A percentile compares a stretch with the other conserved stretches of the same genome.
Evolutionary conservation across 1,284 basidiomycete genomes (phyloP).

Genomic region (Ceratobasidium theobromae): DNA sequence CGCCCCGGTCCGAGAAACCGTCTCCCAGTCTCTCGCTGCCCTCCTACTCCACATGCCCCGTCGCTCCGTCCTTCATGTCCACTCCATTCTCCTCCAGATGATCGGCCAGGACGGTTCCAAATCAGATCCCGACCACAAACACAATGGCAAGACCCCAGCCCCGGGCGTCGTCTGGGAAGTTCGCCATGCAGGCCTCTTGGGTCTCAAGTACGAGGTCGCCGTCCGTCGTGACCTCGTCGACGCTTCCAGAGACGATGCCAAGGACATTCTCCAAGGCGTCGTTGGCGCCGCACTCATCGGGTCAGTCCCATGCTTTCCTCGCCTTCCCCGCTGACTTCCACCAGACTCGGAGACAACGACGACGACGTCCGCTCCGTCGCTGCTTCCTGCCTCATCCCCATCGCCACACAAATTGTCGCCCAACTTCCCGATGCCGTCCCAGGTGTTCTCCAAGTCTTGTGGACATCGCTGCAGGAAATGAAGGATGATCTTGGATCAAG

Average conservation of each 20-base stretch:
- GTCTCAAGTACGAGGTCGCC: constrained; percentile 97
- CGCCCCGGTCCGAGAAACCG: constrained; percentile 95
- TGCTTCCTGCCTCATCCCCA: constrained; percentile 86
- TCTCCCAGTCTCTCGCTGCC: constrained; percentile 91
- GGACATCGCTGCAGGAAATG: constrained; percentile 89
- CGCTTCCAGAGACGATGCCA: constrained; percentile 44
- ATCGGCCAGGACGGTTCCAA: constrained; percentile 74
- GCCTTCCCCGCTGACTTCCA: constrained; percentile 27
- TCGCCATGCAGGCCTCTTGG: constrained; percentile 92
- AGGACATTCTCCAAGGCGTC: constrained; percentile 67
- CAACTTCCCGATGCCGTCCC: constrained; percentile 73
- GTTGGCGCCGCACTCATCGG: constrained; percentile 87
- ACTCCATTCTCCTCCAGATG: constrained; percentile 87
- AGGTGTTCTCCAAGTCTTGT: constrained; percentile 80
- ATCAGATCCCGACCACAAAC: constrained; percentile 45
- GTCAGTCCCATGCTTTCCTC: constrained; percentile 50
- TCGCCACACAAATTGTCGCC: constrained; percentile 77
- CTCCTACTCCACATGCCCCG: constrained; percentile 84
- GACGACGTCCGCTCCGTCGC: constrained; percentile 98
- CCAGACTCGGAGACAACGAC: constrained; percentile 84
- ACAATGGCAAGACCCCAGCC: constrained; percentile 44
- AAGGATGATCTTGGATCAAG: constrained; percentile 97
- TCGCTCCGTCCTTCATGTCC: constrained; percentile 75
- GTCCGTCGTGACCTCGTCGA: constrained; percentile 84
- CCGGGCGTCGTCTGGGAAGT: constrained; percentile 88